Conservation (phyloP, 169 alveolate genomes). For the Cryptosporidium bovis region DNA sequence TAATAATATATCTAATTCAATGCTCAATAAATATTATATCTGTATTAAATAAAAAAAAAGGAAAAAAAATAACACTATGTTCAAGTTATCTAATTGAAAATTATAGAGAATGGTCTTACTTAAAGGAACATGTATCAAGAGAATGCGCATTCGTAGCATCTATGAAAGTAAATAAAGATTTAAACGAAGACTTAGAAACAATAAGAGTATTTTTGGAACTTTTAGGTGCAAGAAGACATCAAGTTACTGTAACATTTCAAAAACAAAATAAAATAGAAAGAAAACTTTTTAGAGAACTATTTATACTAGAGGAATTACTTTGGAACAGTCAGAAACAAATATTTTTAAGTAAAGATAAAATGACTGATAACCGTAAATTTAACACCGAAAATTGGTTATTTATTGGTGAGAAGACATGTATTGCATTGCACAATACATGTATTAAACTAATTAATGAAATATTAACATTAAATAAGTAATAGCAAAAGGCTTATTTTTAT, state of each 20-base stretch:
- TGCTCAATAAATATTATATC: constrained; percentile 30
- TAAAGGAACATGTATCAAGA: constrained; percentile 66
- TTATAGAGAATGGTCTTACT: constrained; percentile 69
- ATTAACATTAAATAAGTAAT: neutral
- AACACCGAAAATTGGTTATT: constrained; percentile 46
- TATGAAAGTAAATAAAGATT: constrained; percentile 38
- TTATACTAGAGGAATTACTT: constrained; percentile 45
- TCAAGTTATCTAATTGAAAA: constrained; percentile 30
- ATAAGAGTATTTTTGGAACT: constrained; percentile 52
- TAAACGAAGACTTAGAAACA: constrained; percentile 46
- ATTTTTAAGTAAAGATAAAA: neutral
- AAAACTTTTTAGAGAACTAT: constrained; percentile 40
- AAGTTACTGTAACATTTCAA: constrained; percentile 36
- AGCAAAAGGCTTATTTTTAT: neutral
- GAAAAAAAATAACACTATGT: neutral
- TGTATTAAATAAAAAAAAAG: neutral
- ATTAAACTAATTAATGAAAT: constrained; percentile 38
- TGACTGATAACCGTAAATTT: neutral
- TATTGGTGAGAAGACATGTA: constrained; percentile 61
- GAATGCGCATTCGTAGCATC: constrained; percentile 74
- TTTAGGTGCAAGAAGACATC: constrained; percentile 69
- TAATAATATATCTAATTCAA: constrained; percentile 47
- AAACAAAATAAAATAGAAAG: constrained; percentile 28
- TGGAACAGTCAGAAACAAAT: constrained; percentile 23
- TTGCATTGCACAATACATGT: constrained; percentile 52